phyloP scores from a whole-genome alignment of 371 early-diverging fungal species.

The Thermomucor indicae-seudaticae region DNA sequence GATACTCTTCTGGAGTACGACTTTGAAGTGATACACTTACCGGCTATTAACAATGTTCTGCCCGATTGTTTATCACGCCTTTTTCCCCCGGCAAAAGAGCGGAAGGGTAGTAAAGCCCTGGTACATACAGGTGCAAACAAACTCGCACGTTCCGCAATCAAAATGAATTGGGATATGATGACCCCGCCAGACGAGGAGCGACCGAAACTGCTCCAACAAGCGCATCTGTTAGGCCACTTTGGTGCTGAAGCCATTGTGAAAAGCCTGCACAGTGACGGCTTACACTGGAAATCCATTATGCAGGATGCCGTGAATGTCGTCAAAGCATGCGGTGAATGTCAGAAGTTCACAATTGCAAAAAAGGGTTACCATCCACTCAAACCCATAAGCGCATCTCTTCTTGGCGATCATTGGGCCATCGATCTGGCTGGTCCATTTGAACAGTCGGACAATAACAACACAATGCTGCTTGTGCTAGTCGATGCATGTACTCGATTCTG shows the following conservation, averaged over 20 bases:
- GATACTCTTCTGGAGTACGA: conserved; percentile 16
- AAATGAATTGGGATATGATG: background rate
- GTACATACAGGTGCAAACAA: too few relatives aligned
- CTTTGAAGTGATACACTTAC: conserved; percentile 19
- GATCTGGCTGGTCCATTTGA: conserved; percentile 8
- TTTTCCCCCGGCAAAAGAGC: conserved; percentile 11
- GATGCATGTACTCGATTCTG: conserved; percentile 21
- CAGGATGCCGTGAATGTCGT: conserved; percentile 10
- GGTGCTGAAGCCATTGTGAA: conserved; percentile 13
- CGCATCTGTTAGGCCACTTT: conserved; percentile 14
- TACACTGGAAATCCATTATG: conserved; percentile 14
- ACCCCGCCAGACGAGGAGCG: conserved; percentile 4
- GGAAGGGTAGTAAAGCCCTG: conserved; percentile 8
- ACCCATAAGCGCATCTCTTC: conserved; percentile 8
- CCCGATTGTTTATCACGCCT: conserved; percentile 16
- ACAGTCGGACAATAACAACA: conserved; percentile 4
- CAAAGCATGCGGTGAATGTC: conserved; percentile 8
- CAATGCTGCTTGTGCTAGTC: conserved; percentile 15
- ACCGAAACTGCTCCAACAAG: conserved; percentile 4
- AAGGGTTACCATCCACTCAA: conserved; percentile 11
- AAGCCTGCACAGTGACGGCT: conserved; percentile 5
- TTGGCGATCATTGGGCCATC: conserved; percentile 13
- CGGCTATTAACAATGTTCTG: conserved; percentile 17
- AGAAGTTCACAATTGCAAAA: conserved; percentile 6
- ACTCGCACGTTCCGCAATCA: background rate